Conservation (phyloP, 78 protist species). For the Dictyostelium discoideum region dicty_2.7 NC_007089.4:2481501-2482000, state of each 20-base stretch:
- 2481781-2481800: constrained; percentile 61
- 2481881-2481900: constrained; percentile 32
- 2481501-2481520: not conserved
- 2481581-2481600: constrained; percentile 32
- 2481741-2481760: constrained; percentile 45
- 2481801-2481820: constrained; percentile 64
- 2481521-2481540: not conserved
- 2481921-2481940: constrained; percentile 70
- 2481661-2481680: constrained; percentile 10
- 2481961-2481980: constrained; percentile 47
- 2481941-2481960: not conserved
- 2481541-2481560: not conserved
- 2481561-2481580: not conserved
- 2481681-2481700: constrained; percentile 17
- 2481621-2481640: constrained; percentile 44
- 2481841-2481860: constrained; percentile 49
- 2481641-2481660: constrained; percentile 25
- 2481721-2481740: constrained; percentile 41
- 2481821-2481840: constrained; percentile 42
- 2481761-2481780: constrained; percentile 41
- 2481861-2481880: constrained; percentile 35
- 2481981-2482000: constrained; percentile 40
- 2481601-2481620: constrained; percentile 52
- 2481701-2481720: constrained; percentile 14
- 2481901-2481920: constrained; percentile 45